Evolutionary conservation across 2,329 filamentous ascomycete genomes (phyloP).

Genomic region (Colletotrichum gloeosporioides): DNA sequence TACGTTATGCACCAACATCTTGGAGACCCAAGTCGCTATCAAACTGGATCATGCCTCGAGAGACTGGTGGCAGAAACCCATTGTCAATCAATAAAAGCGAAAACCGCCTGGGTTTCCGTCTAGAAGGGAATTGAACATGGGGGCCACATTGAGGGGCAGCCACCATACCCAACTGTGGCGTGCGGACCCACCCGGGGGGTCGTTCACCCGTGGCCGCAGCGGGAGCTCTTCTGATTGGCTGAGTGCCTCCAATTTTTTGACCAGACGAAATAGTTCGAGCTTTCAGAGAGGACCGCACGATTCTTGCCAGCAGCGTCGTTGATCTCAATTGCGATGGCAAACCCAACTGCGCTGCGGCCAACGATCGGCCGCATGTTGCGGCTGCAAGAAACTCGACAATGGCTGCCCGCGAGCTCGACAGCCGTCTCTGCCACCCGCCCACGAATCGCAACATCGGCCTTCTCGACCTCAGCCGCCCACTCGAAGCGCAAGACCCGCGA

Average conservation of each 20-base stretch:
- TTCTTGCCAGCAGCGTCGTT: constrained; percentile 1
- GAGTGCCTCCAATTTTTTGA: constrained; percentile 7
- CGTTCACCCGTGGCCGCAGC: constrained; percentile 11
- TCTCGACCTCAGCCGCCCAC: constrained; percentile 61
- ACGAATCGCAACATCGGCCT: constrained; percentile 31
- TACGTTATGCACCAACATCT: not conserved
- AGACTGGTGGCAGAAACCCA: not conserved
- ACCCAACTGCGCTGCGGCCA: constrained; percentile 31
- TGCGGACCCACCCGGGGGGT: not conserved
- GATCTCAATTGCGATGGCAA: constrained; percentile 31
- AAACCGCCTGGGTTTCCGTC: too few species aligned
- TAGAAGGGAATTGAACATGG: not conserved
- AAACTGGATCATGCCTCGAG: not conserved
- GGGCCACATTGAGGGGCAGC: not conserved
- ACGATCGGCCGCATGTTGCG: constrained; percentile 32
- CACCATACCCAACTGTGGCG: not conserved
- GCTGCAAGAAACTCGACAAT: constrained; percentile 9
- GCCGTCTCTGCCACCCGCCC: not conserved
- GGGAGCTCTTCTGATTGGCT: constrained; percentile 1
- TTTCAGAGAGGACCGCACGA: constrained; percentile 6
- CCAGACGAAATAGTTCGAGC: constrained; percentile 17
- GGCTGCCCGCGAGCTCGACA: not conserved
- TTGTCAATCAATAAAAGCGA: not conserved
- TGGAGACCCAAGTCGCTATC: not conserved
- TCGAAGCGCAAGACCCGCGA: constrained; percentile 66